Conservation (phyloP, 805 yeast genomes). For the Lachancea sp. region DNA sequence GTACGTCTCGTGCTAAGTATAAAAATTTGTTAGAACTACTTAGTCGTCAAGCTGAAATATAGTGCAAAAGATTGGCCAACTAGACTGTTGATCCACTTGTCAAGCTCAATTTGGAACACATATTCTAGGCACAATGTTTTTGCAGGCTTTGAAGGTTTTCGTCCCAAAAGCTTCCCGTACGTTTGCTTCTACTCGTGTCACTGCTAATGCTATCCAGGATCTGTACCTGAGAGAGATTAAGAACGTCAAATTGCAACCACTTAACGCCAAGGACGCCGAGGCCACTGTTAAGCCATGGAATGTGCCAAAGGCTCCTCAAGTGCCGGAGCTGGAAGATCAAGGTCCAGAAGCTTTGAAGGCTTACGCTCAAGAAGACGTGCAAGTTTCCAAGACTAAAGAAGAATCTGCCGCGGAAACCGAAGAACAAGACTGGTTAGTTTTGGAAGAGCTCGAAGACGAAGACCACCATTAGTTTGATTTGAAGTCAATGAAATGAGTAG, state of each 20-base stretch:
- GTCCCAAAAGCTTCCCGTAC: slow-evolving; percentile 13
- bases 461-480: slow-evolving; percentile 7
- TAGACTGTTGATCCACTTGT: background rate
- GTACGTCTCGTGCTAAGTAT: too few relatives aligned
- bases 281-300: slow-evolving; percentile 77
- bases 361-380: slow-evolving; percentile 68
- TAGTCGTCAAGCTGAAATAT: too few relatives aligned
- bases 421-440: slow-evolving; percentile 71
- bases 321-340: slow-evolving; percentile 65
- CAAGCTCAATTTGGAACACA: too few relatives aligned
- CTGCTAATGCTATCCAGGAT: slow-evolving; percentile 64
- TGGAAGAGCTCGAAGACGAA: slow-evolving; percentile 59
- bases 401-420: slow-evolving; percentile 33
- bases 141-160: slow-evolving; percentile 6
- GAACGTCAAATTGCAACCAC: slow-evolving; percentile 78
- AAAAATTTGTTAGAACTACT: background rate
- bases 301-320: slow-evolving; percentile 69
- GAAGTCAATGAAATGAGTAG: background rate
- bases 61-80: too few relatives aligned
- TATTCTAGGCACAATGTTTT: slow-evolving; percentile 6
- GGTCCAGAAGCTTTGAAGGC: slow-evolving; percentile 58
- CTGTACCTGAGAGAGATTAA: slow-evolving; percentile 82
- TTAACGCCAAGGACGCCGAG: slow-evolving; percentile 68
- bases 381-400: slow-evolving; percentile 51
- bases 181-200: slow-evolving; percentile 33